A percentile compares a stretch with the other conserved stretches of the same genome.
phyloP scores from a whole-genome alignment of 371 early-diverging fungal genomes.

The Mortierella sp. region DNA sequence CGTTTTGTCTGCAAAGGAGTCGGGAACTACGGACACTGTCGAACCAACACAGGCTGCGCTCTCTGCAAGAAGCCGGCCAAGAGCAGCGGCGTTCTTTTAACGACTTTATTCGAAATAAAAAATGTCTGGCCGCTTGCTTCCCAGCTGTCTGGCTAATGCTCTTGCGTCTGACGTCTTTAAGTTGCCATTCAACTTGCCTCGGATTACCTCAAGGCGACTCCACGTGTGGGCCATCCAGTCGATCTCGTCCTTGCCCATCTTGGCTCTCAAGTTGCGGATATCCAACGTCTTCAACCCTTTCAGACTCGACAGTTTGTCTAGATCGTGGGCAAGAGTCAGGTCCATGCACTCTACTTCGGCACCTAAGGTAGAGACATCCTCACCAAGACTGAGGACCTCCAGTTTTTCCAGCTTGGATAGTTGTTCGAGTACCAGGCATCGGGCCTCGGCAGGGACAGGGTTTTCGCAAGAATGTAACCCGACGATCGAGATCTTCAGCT shows the following conservation, averaged over 20 bases:
- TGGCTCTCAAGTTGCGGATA: not conserved
- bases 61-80: not conserved
- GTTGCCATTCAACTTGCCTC: not conserved
- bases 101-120: not conserved
- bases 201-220: not conserved
- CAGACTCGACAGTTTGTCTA: not conserved
- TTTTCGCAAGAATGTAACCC: not conserved
- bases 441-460: not conserved
- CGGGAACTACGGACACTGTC: not conserved
- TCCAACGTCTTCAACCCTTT: constrained; percentile 13
- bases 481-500: constrained; percentile 19
- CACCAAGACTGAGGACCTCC: constrained; percentile 9
- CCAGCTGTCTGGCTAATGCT: not conserved
- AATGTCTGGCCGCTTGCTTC: not conserved
- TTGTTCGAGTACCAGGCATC: constrained; percentile 10
- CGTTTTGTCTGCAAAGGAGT: not conserved
- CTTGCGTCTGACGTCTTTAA: not conserved
- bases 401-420: constrained; percentile 5
- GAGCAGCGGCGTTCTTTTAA: constrained; percentile 5
- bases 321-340: constrained; percentile 5
- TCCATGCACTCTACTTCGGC: not conserved
- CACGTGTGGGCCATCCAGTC: constrained; percentile 16
- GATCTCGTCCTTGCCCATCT: constrained; percentile 13
- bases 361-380: not conserved
- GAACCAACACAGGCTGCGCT: not conserved